Base-by-base conservation (phyloP, 176 grass and related monocot genomes). In the Leersia perrieri region DNA sequence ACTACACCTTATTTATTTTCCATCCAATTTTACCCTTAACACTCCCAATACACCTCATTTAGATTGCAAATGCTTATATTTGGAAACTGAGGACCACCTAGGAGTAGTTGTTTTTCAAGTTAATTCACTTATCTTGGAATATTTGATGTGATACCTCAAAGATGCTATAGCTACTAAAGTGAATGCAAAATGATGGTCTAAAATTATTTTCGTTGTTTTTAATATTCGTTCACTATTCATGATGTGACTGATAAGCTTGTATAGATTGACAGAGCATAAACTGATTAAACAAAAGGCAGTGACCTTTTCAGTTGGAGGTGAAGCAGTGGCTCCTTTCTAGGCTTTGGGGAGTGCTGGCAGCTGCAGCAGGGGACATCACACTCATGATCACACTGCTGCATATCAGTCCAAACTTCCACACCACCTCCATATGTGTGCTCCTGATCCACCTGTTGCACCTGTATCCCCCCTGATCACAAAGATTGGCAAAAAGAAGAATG, bases 291-390 rank as follows among this genome's bases (percentile, higher is more conserved):
- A 81, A 77, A 94, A 89, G 91, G 67, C 68, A 80, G 76, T 34
- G 75, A 94, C 91, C 91, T 94, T 94, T 94, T 94, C 70, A 91
- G 88, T 67, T 68, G 83, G 23, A 73, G 83, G 73, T 66, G 57
- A 41, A 84, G 80, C 27, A 60, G 78, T 82, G 84, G 26, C 60
- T 76, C 82, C 58, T 80, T 91, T 72, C 74, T 83, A 53, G 74
- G 85, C 74, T 86, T 94, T 91, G 91, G 72, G 23, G 62, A 63
- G 84, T 9, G 51, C 71, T 22, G 39, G 68, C n/a, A 20, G 30
- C 45, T 61, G 57, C 67, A 66, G 72, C 42, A 68, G 74, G 80
- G 78, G 33, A 31, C 58, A 71, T 60, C 57, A 60, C 57, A 36
- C 79, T 88, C 78, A 82, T 85, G 63, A 60, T 61, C 88, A 82